These are phyloP conservation scores for Globisporangium iwayamae DNA, from an alignment of 352 stramenopile genomes.

Conservation along the genomic window DNA sequence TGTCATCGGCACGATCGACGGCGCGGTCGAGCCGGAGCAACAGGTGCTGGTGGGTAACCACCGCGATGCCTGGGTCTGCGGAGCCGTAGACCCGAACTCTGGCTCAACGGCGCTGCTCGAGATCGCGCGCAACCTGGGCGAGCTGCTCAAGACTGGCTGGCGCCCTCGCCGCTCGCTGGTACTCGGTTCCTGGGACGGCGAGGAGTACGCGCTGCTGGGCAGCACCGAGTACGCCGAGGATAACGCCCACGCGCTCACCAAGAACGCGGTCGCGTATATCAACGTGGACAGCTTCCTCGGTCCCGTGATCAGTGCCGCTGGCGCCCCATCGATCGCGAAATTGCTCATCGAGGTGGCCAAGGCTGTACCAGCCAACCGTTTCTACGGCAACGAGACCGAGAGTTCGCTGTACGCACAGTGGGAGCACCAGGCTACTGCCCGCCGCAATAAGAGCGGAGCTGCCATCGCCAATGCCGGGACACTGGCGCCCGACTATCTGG, in stretches of 20 bases:
- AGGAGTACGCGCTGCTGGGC: slow-evolving; percentile 82
- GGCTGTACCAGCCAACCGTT: slow-evolving; percentile 51
- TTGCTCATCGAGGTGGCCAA: slow-evolving; percentile 53
- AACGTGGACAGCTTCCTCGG: slow-evolving; percentile 83
- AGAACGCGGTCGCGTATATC: slow-evolving; percentile 73
- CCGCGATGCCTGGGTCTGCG: slow-evolving; percentile 89
- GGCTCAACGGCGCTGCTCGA: slow-evolving; percentile 81
- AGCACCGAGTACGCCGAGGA: slow-evolving; percentile 83
- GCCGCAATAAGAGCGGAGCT: slow-evolving; percentile 16
- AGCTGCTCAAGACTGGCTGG: slow-evolving; percentile 67
- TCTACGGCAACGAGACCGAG: slow-evolving; percentile 23
- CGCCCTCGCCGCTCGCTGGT: slow-evolving; percentile 67
- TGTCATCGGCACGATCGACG: slow-evolving; percentile 81
- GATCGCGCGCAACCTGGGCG: slow-evolving; percentile 67
- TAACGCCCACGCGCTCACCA: slow-evolving; percentile 39
- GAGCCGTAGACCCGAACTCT: slow-evolving; percentile 81
- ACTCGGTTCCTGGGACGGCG: slow-evolving; percentile 80
- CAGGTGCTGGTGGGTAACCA: slow-evolving; percentile 89
- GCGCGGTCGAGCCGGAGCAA: slow-evolving; percentile 47
- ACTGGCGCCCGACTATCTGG: slow-evolving; percentile 33
- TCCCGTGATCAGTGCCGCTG: slow-evolving; percentile 36
- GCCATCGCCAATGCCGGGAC: slow-evolving; percentile 20
- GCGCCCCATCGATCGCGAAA: slow-evolving; percentile 65
- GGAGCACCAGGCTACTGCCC: slow-evolving; percentile 23
- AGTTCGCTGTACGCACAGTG: slow-evolving; percentile 38